phyloP scores from a whole-genome alignment of 495 filamentous ascomycete species.

The Rostrohypoxylon terebratum region DNA sequence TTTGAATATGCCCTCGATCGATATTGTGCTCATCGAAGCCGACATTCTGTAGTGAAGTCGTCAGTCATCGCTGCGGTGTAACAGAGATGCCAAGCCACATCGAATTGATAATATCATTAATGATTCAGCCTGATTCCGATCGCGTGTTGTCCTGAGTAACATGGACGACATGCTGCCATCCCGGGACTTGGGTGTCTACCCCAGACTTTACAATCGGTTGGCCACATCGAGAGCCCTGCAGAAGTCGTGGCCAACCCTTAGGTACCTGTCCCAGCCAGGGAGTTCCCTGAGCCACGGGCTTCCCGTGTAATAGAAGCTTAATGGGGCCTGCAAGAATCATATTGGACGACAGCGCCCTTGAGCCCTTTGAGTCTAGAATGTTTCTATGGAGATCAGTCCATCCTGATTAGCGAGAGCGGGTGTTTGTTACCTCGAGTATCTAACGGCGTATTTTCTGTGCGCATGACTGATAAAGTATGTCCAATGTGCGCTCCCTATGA shows the following conservation, averaged over 20 bases:
- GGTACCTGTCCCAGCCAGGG: slow-evolving; percentile 18
- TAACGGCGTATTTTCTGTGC: slow-evolving; percentile 7
- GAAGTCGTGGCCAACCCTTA: slow-evolving; percentile 15
- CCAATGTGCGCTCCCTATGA: neutral
- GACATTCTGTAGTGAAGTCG: slow-evolving; percentile 27
- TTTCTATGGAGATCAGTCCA: slow-evolving; percentile 25
- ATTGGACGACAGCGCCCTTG: slow-evolving; percentile 19
- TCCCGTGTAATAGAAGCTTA: slow-evolving; percentile 14
- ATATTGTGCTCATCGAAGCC: slow-evolving; percentile 10
- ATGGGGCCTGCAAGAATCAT: slow-evolving; percentile 15
- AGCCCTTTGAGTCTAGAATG: slow-evolving; percentile 39
- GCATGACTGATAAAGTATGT: slow-evolving; percentile 13
- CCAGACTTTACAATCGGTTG: slow-evolving; percentile 34
- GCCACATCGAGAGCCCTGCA: slow-evolving; percentile 34
- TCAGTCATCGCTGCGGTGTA: slow-evolving; percentile 39
- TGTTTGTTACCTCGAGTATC: slow-evolving; percentile 25
- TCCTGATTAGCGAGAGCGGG: slow-evolving; percentile 34
- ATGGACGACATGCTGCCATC: slow-evolving; percentile 34
- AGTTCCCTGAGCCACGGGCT: slow-evolving; percentile 12
- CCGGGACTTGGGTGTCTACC: slow-evolving; percentile 45
- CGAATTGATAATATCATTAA: slow-evolving; percentile 12
- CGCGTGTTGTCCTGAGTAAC: slow-evolving; percentile 29
- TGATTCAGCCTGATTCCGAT: slow-evolving; percentile 40
- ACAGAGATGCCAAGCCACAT: slow-evolving; percentile 27
- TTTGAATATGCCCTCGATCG: neutral